Evolutionary conservation across 2,329 filamentous ascomycete species (phyloP).

Genomic region (Orbilia brochopaga): DNA sequence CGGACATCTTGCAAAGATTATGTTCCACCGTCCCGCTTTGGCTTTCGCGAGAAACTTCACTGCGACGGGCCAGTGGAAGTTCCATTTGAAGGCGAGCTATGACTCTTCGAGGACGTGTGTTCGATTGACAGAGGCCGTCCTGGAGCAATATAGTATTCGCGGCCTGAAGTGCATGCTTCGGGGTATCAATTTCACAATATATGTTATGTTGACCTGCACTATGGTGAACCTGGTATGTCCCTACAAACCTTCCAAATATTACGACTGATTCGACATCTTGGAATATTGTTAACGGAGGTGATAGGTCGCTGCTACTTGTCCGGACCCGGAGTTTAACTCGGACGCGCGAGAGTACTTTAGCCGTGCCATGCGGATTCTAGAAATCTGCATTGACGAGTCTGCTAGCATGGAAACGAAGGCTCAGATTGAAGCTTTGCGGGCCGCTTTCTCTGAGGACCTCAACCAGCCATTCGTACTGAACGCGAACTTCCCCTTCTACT

Average conservation of each 20-base stretch:
- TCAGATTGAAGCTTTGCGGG: constrained; percentile 84
- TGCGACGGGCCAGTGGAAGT: constrained; percentile 78
- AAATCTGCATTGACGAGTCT: constrained; percentile 81
- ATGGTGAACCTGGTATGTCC: constrained; percentile 87
- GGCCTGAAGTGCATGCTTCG: constrained; percentile 90
- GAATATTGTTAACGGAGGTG: constrained; percentile 18
- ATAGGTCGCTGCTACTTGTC: constrained; percentile 89
- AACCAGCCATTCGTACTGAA: constrained; percentile 88
- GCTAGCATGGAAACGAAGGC: constrained; percentile 64
- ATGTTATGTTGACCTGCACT: constrained; percentile 85
- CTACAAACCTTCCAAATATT: constrained; percentile 13
- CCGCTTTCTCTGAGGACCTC: constrained; percentile 87
- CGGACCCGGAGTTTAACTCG: constrained; percentile 82
- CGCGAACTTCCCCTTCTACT: constrained; percentile 73
- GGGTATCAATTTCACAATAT: constrained; percentile 95
- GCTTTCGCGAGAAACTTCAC: constrained; percentile 75
- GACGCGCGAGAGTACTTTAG: constrained; percentile 90
- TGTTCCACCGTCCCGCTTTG: constrained; percentile 86
- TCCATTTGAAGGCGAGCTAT: constrained; percentile 85
- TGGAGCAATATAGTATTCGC: constrained; percentile 76
- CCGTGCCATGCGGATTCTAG: constrained; percentile 89
- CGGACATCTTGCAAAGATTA: constrained; percentile 81
- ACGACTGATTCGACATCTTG: constrained; percentile 1
- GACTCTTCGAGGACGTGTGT: constrained; percentile 83
- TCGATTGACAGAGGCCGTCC: constrained; percentile 80